Evolutionary conservation across 371 early-diverging fungal species (phyloP).

Genomic region (Mortierella sp.): DNA sequence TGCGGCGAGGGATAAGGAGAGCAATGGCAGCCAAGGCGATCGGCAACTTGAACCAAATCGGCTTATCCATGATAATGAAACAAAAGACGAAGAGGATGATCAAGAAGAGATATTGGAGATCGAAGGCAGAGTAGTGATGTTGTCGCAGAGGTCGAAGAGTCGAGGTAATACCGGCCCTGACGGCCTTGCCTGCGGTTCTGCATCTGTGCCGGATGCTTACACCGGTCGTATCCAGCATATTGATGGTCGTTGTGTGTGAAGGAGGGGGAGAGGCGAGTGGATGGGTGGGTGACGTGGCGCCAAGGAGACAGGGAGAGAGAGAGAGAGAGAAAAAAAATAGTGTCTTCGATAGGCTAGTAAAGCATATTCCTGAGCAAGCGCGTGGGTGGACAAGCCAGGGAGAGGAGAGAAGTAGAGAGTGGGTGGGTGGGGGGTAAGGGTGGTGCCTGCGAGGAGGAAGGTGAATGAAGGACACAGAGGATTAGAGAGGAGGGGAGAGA

Average conservation of each 20-base stretch:
- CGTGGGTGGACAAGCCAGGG: background rate
- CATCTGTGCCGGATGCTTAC: background rate
- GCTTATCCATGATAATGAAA: constrained; percentile 52
- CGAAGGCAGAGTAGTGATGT: constrained; percentile 52
- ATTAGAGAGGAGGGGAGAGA: background rate
- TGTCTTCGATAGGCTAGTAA: background rate
- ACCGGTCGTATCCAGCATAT: constrained; percentile 14
- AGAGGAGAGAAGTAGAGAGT: background rate
- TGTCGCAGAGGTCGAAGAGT: constrained; percentile 35
- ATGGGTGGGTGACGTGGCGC: background rate
- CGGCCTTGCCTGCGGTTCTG: constrained; percentile 21
- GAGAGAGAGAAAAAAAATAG: background rate
- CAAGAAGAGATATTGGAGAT: constrained; percentile 54
- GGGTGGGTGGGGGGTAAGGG: background rate
- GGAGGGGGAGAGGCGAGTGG: background rate
- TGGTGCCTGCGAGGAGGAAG: background rate
- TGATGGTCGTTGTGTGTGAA: constrained; percentile 28
- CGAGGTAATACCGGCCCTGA: constrained; percentile 29
- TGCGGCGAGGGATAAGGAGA: constrained; percentile 47
- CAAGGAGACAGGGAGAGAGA: background rate
- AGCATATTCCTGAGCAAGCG: background rate
- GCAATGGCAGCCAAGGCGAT: constrained; percentile 40
- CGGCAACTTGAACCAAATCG: constrained; percentile 46
- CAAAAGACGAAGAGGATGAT: constrained; percentile 46
- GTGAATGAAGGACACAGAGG: background rate